Percentiles rank a stretch among this genome's conserved stretches.
These are phyloP conservation scores for Paraconiothyrium brasiliense DNA, from an alignment of 2,329 filamentous ascomycete species.

Conservation along the genomic window DNA sequence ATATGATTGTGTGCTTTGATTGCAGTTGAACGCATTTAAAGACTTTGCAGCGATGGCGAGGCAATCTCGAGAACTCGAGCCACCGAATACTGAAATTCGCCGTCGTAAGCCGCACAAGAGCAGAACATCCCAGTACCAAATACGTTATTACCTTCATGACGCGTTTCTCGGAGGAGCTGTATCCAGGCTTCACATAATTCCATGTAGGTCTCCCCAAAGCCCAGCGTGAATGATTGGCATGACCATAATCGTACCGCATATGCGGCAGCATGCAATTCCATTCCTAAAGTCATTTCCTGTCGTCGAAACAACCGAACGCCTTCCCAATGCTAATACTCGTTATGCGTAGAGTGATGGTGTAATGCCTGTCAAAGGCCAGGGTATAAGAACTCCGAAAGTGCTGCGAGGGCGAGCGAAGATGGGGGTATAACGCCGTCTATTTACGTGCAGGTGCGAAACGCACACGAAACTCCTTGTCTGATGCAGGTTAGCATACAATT, in stretches of 20 bases:
- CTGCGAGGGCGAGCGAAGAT: slow-evolving; percentile 27
- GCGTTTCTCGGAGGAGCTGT: background rate
- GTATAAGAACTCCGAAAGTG: slow-evolving; percentile 48
- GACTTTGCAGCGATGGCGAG: background rate
- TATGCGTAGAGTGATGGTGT: slow-evolving; percentile 33
- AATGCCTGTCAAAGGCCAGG: slow-evolving; percentile 35
- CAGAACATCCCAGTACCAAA: slow-evolving; percentile 3
- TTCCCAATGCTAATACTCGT: slow-evolving; percentile 45
- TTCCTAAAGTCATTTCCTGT: background rate
- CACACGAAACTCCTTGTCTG: slow-evolving; percentile 59
- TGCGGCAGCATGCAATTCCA: slow-evolving; percentile 4
- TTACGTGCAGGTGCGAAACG: slow-evolving; percentile 53
- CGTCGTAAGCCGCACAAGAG: background rate
- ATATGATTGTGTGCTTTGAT: background rate
- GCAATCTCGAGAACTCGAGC: background rate
- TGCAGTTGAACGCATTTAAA: background rate
- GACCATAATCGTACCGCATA: background rate
- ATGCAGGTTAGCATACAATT: slow-evolving; percentile 16
- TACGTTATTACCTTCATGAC: slow-evolving; percentile 2
- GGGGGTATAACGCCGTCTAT: slow-evolving; percentile 29
- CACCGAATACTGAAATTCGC: slow-evolving; percentile 4
- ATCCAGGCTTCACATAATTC: background rate
- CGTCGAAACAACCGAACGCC: slow-evolving; percentile 35
- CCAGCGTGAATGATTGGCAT: background rate
- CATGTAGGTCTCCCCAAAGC: background rate